Evolutionary conservation across 257 asterid genomes (phyloP), one percentile per base, ranked within the genome.

Genomic region (Vinca minor): DNA sequence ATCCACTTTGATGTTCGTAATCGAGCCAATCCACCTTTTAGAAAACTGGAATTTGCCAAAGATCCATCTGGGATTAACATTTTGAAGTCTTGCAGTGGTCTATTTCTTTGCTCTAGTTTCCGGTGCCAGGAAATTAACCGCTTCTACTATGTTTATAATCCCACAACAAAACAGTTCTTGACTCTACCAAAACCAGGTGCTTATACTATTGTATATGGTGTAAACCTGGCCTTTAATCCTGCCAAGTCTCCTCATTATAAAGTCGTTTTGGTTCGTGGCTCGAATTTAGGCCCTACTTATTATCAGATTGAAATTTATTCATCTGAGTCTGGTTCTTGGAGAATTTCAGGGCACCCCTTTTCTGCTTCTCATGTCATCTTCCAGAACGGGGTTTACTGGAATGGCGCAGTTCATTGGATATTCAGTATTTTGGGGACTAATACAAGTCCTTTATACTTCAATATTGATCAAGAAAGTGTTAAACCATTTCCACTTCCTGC

Each of bases 71-170:
- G 61, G 35, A 67, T 73, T 44, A 50, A 11, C n/a, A 71, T 79
- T 59, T 3, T 72, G 54, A 65, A 71, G 34, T 80, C 74, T 26
- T 76, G 82, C 67, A 79, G 72, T 52, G 81, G 80, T 25, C 61
- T 77, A 21, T 44, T 76, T 59, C 75, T 74, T 13, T 81, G 83
- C 57, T 64, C 72, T 25, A 67, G 69, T 42, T 29, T 38, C 14
- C 69, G 23, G 8, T 6, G 20, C 21, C 48, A n/a, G 26, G 34
- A 47, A 0, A 39, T 28, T 36, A 62, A 32, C 36, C 46, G 3
- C n/a, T 48, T 59, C 28, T 61, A 65, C 61, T 63, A 69, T 44
- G 57, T 68, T 28, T 76, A 67, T 36, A 76, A 76, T 31, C 81
- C 81, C 48, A 64, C 68, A 4, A 71, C 77, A 8, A 77, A 62